These are phyloP conservation scores for Hypholoma fasciculare DNA, from an alignment of 768 basidiomycete species.

Conservation along the genomic window DNA sequence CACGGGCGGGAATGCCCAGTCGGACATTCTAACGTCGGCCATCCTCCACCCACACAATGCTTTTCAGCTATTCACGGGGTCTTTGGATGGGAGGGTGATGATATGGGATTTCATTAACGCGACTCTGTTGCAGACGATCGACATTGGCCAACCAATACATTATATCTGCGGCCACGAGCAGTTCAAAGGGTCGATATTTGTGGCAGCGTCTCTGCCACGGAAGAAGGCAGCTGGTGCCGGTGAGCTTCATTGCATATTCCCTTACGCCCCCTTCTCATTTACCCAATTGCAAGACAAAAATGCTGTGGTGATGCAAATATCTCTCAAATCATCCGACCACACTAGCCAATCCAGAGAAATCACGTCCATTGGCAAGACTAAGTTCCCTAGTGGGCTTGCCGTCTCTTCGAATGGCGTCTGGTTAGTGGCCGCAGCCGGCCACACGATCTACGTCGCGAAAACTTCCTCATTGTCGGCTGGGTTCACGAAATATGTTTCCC, in stretches of 20 bases:
- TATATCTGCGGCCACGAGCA: slow-evolving; percentile 70
- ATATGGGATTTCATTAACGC: slow-evolving; percentile 96
- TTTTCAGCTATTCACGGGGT: slow-evolving; percentile 87
- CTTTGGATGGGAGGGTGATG: slow-evolving; percentile 79
- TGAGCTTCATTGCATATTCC: slow-evolving; percentile 12
- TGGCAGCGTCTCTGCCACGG: slow-evolving; percentile 54
- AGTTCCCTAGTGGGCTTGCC: slow-evolving; percentile 59
- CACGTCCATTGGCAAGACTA: slow-evolving; percentile 65
- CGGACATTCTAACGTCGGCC: slow-evolving; percentile 68
- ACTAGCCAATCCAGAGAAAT: slow-evolving; percentile 51
- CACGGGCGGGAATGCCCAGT: slow-evolving; percentile 32
- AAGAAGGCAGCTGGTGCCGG: slow-evolving; percentile 41
- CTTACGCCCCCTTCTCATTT: slow-evolving; percentile 6
- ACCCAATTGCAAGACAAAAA: slow-evolving; percentile 43
- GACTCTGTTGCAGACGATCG: slow-evolving; percentile 71
- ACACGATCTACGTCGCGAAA: slow-evolving; percentile 75
- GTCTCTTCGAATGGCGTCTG: slow-evolving; percentile 77
- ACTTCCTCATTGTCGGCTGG: slow-evolving; percentile 58
- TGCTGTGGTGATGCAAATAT: slow-evolving; percentile 62
- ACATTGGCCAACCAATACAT: slow-evolving; percentile 67
- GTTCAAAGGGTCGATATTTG: slow-evolving; percentile 70
- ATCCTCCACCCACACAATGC: slow-evolving; percentile 82
- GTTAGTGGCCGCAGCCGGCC: slow-evolving; percentile 73
- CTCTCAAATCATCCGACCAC: slow-evolving; percentile 49
- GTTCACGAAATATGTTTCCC: slow-evolving; percentile 82